phyloP scores from a whole-genome alignment of 192 early-diverging fungal species.

The Coemansia sp. region DNA sequence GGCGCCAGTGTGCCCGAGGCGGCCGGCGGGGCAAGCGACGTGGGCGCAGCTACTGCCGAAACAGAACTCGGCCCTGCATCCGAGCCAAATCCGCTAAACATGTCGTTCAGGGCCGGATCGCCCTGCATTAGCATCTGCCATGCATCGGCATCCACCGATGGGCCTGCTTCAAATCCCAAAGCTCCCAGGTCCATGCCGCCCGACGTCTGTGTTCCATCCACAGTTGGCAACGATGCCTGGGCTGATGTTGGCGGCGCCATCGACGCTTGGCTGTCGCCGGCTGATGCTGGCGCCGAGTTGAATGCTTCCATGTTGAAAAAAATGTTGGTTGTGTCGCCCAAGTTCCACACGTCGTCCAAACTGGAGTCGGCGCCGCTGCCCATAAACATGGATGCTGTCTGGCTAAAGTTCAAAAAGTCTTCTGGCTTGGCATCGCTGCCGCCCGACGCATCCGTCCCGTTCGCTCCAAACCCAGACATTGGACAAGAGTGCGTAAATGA shows the following conservation, averaged over 20 bases:
- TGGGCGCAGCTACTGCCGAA: background rate
- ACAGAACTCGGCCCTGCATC: background rate
- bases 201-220: background rate
- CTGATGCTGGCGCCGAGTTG: constrained; percentile 32
- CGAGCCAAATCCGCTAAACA: constrained; percentile 12
- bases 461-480: constrained; percentile 12
- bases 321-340: constrained; percentile 36
- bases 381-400: constrained; percentile 20
- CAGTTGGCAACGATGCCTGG: background rate
- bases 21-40: constrained; percentile 5
- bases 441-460: constrained; percentile 12
- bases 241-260: background rate
- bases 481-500: background rate
- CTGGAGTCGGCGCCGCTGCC: constrained; percentile 12
- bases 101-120: constrained; percentile 37
- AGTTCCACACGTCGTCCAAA: constrained; percentile 41
- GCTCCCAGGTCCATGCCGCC: constrained; percentile 27
- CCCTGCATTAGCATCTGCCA: constrained; percentile 42
- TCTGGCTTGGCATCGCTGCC: constrained; percentile 1
- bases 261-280: constrained; percentile 7
- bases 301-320: constrained; percentile 56
- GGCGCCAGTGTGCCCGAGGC: constrained; percentile 34
- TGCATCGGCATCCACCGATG: constrained; percentile 35
- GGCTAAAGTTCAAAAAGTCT: constrained; percentile 28
- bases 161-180: constrained; percentile 34